Evolutionary conservation across 2,329 filamentous ascomycete species (phyloP).

Genomic region (Cordyceps cateniannulata): DNA sequence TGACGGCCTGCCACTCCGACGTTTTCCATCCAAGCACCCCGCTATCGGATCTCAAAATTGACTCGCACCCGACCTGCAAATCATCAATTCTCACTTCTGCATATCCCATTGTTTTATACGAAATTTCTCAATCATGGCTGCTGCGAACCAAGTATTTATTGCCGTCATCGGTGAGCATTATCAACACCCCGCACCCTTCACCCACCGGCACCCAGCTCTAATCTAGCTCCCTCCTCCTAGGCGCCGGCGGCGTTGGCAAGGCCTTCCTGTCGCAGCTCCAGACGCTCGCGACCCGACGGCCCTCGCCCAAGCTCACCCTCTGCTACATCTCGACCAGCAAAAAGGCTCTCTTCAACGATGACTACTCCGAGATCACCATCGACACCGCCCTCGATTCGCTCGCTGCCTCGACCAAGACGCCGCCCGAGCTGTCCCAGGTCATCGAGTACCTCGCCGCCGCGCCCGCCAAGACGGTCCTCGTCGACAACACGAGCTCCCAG

Average conservation of each 20-base stretch:
- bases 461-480: constrained; percentile 71
- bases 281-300: constrained; percentile 56
- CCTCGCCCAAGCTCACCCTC: constrained; percentile 65
- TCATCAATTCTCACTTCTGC: not conserved
- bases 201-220: not conserved
- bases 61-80: constrained; percentile 1
- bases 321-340: constrained; percentile 82
- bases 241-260: constrained; percentile 88
- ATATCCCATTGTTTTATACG: not conserved
- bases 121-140: constrained; percentile 31
- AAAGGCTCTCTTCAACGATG: constrained; percentile 68
- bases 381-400: constrained; percentile 57
- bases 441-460: constrained; percentile 71
- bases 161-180: constrained; percentile 42
- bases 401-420: constrained; percentile 54
- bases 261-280: constrained; percentile 81
- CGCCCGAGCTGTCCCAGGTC: constrained; percentile 63
- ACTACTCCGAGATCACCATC: constrained; percentile 63
- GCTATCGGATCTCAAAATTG: constrained; percentile 13
- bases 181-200: not conserved
- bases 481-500: constrained; percentile 94
- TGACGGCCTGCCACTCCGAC: not conserved
- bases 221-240: constrained; percentile 38
- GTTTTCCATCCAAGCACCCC: constrained; percentile 3
- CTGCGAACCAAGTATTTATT: constrained; percentile 43